Evolutionary conservation across 345 rosid species (phyloP).

Genomic region (Citrus inodora): DNA sequence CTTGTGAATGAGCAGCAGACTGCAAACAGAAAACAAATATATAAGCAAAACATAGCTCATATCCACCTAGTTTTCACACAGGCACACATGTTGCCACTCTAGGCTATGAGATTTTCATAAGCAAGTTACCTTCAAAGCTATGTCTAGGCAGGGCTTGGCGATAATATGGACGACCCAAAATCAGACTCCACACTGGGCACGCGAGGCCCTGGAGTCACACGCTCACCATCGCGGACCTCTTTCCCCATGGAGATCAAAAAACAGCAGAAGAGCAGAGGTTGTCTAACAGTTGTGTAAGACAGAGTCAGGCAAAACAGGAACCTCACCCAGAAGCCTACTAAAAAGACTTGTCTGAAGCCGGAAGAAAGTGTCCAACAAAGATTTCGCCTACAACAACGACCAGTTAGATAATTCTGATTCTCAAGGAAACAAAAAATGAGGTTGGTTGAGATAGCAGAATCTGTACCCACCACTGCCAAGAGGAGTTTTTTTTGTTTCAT

Average conservation of each 20-base stretch:
- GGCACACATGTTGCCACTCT: neutral
- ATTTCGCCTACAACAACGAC: slow-evolving; percentile 61
- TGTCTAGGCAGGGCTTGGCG: slow-evolving; percentile 79
- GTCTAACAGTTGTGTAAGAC: slow-evolving; percentile 67
- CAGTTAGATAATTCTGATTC: slow-evolving; percentile 12
- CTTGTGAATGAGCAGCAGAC: slow-evolving; percentile 95
- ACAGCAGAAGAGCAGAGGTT: slow-evolving; percentile 71
- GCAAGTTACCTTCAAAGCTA: slow-evolving; percentile 71
- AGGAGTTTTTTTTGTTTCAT: slow-evolving; percentile 87
- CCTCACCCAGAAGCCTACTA: slow-evolving; percentile 91
- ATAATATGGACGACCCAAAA: slow-evolving; percentile 81
- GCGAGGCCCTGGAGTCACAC: slow-evolving; percentile 98
- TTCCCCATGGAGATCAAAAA: slow-evolving; percentile 54
- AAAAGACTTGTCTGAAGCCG: slow-evolving; percentile 95
- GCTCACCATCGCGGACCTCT: slow-evolving; percentile 70
- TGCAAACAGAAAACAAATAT: slow-evolving; percentile 37
- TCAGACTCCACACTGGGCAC: slow-evolving; percentile 96
- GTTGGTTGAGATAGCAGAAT: slow-evolving; percentile 5
- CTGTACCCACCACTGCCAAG: slow-evolving; percentile 68
- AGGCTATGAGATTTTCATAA: neutral
- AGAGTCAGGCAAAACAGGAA: slow-evolving; percentile 74
- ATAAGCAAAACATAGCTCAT: slow-evolving; percentile 20
- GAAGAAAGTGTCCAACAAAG: slow-evolving; percentile 78
- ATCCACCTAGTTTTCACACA: neutral
- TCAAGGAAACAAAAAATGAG: slow-evolving; percentile 16